Percentiles rank a stretch among this genome's conserved stretches.
These are phyloP conservation scores for Tinospora cordifolia DNA, from an alignment of 164 flowering plant species.

Conservation along the genomic window DNA sequence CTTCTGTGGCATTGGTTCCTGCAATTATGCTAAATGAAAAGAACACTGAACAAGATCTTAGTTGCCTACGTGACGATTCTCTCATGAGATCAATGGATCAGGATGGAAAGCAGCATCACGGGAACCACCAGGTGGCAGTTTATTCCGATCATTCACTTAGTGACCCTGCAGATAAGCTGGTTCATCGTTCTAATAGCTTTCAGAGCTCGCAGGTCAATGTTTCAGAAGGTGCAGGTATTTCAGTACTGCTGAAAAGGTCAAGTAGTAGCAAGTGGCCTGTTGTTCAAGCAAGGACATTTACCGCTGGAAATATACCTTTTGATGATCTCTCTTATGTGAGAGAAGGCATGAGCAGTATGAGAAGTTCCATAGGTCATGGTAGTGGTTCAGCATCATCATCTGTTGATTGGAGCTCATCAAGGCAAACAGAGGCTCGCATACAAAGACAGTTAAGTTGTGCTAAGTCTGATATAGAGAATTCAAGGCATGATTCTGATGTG, in stretches of 20 bases:
- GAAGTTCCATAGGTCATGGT: slow-evolving; percentile 64
- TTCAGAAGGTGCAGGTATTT: slow-evolving; percentile 66
- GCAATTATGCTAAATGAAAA: slow-evolving; percentile 18
- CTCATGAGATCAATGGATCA: slow-evolving; percentile 23
- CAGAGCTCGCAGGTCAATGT: slow-evolving; percentile 32
- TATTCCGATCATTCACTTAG: slow-evolving; percentile 18
- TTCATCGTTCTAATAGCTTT: slow-evolving; percentile 19
- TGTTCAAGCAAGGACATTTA: slow-evolving; percentile 56
- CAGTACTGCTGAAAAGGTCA: slow-evolving; percentile 63
- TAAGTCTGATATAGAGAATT: slow-evolving; percentile 49
- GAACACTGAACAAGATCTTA: slow-evolving; percentile 17
- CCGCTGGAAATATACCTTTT: slow-evolving; percentile 45
- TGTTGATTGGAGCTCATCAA: slow-evolving; percentile 54
- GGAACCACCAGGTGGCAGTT: slow-evolving; percentile 22
- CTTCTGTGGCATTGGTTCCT: slow-evolving; percentile 12
- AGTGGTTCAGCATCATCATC: slow-evolving; percentile 74
- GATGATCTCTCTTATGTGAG: slow-evolving; percentile 66
- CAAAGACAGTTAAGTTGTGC: slow-evolving; percentile 59
- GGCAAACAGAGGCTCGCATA: slow-evolving; percentile 43
- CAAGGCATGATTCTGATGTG: slow-evolving; percentile 30
- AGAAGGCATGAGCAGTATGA: slow-evolving; percentile 48
- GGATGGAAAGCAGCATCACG: slow-evolving; percentile 26
- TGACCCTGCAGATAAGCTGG: slow-evolving; percentile 21
- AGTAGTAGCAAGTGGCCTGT: slow-evolving; percentile 68
- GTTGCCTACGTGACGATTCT: slow-evolving; percentile 24